Conservation (phyloP, 2,329 filamentous ascomycete genomes). For the Phoma sp. region DNA sequence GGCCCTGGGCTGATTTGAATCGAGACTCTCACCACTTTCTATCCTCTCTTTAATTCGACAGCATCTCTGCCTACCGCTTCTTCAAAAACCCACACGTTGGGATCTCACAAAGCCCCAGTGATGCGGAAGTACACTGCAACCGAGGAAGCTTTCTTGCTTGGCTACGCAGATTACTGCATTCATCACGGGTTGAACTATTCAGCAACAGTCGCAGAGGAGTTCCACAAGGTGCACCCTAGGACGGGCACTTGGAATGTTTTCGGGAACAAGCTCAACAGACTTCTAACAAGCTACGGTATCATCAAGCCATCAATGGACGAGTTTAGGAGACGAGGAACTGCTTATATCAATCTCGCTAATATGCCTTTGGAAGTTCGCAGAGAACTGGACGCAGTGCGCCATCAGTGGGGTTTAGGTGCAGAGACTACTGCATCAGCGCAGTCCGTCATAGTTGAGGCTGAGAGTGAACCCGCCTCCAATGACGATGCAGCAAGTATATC, state of each 20-base stretch:
- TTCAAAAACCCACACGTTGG: too few species aligned
- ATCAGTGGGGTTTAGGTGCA: background rate
- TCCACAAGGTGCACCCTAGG: background rate
- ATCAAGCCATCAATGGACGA: background rate
- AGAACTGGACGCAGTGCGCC: background rate
- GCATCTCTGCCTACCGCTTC: too few species aligned
- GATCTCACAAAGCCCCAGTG: too few species aligned
- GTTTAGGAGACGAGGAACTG: background rate
- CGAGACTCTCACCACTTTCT: too few species aligned
- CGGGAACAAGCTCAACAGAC: background rate
- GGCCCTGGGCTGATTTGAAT: too few species aligned
- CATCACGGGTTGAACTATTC: background rate
- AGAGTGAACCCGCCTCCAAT: background rate
- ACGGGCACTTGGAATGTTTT: background rate
- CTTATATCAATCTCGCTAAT: background rate
- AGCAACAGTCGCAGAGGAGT: background rate
- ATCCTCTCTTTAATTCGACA: too few species aligned
- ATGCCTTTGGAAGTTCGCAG: background rate
- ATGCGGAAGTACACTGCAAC: too few species aligned
- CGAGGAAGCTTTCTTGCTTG: background rate
- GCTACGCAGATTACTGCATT: slow-evolving; percentile 2
- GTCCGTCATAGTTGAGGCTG: background rate
- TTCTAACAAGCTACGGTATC: background rate
- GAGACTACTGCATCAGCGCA: too few species aligned
- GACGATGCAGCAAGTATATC: background rate